Evolutionary conservation across 2,329 filamentous ascomycete genomes (phyloP), one percentile per base, ranked within the genome.

Genomic region (Chaetomiaceae sp.): DNA sequence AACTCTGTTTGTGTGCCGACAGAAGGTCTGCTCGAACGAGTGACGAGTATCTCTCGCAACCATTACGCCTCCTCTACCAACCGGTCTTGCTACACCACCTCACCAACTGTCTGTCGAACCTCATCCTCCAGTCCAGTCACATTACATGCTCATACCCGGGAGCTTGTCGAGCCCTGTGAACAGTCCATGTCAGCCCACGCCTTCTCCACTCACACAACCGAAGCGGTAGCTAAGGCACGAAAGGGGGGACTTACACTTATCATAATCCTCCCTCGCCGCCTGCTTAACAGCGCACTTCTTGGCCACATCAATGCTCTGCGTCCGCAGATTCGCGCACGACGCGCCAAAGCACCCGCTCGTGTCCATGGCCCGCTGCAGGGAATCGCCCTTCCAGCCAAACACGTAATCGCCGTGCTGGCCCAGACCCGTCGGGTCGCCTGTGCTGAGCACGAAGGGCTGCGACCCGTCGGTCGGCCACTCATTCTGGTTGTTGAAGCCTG

Each of bases 401-500:
- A 63, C 64, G 60, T 75, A 75, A 56, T 75, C 72, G 40, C 64
- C 72, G 59, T 75, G 72, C 62, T 72, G 71, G 36, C 70, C 70
- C 20, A 68, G 68, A 12, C 72, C 73, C 3, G 71, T 74, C 48
- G 67, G 61, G 59, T 72, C 70, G 31, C 70, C 69, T 1, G 65
- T 69, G 54, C 57, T 64, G 29, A 71, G 62, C 52, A 67, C 64
- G 55, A 71, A 71, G 0, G 69, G 70, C 59, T 71, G 68, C 12
- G 64, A 66, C 29, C 70, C 70, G 63, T 73, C 68, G 38, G 64
- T 63, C 37, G 66, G 67, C 72, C 72, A 68, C 56, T 64, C 64
- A 38, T 60, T 55, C 61, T 66, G 49, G 65, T 71, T 61, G 63
- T 71, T 71, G 62, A 72, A 72, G 42, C 57, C 50, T 3, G 67